Evolutionary conservation across 371 early-diverging fungal species (phyloP), one percentile per base, ranked within the genome.

Genomic region (Mortierella sp.): DNA sequence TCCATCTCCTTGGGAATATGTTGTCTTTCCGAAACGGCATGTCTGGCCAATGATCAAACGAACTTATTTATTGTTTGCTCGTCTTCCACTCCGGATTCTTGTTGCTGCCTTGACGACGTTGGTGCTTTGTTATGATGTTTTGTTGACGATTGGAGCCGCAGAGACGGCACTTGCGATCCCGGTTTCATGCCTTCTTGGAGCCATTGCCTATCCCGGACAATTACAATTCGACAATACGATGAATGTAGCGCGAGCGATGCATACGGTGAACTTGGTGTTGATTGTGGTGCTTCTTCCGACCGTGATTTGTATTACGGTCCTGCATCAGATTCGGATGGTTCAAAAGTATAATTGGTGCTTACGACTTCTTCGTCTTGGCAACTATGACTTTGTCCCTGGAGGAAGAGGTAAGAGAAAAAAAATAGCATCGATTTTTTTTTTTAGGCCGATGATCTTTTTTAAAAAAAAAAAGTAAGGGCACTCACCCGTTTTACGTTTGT

Each of bases 311-410:
- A 64, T 79, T n/a, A 79, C 79, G 14, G 30, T 72, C 6, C 7
- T 72, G 63, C 79, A 79, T 53, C 79, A 79, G 46, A 63, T 79
- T 51, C 68, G 79, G n/a, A 79, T 79, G 79, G 60, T 79, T 5
- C 79, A 79, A 66, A 79, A 79, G 64, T 79, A 79, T 51, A 79
- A 79, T 15, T 79, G 79, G 79, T 79, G 79, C 15, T 53, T 79
- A 25, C 66, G 79, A 1, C 46, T 79, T 4, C 66, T 79, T 51
- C 48, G 79, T 37, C 61, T 62, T 9, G 79, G 79, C 3, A 72
- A 79, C 64, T 79, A 79, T 47, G 73, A 68, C 2, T 79, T 79
- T 56, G 79, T 79, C 12, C 79, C 79, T 16, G 79, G 79, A 5
- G 79, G 79, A 25, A 72, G 79, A 51, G 79, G 79, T 79, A 79